phyloP scores from a whole-genome alignment of 805 yeast genomes.

The Komagataella mondaviorum region DNA sequence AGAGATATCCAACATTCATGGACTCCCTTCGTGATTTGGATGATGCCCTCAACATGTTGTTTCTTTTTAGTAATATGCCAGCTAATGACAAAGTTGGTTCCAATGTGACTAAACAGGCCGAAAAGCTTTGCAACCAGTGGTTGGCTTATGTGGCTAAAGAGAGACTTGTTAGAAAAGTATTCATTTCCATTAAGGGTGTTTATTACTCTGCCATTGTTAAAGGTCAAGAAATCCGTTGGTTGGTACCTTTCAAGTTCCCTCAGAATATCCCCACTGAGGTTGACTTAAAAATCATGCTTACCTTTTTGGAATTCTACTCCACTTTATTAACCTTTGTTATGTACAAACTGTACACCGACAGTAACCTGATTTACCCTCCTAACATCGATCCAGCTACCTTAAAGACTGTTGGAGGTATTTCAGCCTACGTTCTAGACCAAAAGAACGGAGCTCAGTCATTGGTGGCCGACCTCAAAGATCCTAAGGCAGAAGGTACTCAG shows the following conservation, averaged over 20 bases:
- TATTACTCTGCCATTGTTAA: constrained; percentile 82
- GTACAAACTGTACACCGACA: constrained; percentile 74
- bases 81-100: constrained; percentile 76
- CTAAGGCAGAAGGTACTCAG: constrained; percentile 17
- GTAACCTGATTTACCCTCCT: constrained; percentile 86
- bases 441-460: constrained; percentile 21
- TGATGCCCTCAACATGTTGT: constrained; percentile 91
- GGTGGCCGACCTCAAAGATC: constrained; percentile 19
- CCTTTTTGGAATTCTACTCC: constrained; percentile 91
- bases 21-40: constrained; percentile 91
- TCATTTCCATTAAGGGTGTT: constrained; percentile 94
- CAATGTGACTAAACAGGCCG: constrained; percentile 79
- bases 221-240: constrained; percentile 93
- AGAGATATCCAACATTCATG: constrained; percentile 85
- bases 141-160: constrained; percentile 84
- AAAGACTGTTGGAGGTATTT: constrained; percentile 83
- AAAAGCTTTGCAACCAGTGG: constrained; percentile 85
- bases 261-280: constrained; percentile 89
- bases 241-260: constrained; percentile 94
- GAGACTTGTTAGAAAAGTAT: constrained; percentile 70
- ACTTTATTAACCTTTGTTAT: constrained; percentile 82
- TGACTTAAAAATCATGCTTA: constrained; percentile 93
- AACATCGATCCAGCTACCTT: constrained; percentile 56
- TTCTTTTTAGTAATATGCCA: constrained; percentile 88
- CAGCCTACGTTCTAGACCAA: constrained; percentile 65